Base-by-base conservation (phyloP, 2,329 filamentous ascomycete genomes). In the Myriangium duriaei region DNA sequence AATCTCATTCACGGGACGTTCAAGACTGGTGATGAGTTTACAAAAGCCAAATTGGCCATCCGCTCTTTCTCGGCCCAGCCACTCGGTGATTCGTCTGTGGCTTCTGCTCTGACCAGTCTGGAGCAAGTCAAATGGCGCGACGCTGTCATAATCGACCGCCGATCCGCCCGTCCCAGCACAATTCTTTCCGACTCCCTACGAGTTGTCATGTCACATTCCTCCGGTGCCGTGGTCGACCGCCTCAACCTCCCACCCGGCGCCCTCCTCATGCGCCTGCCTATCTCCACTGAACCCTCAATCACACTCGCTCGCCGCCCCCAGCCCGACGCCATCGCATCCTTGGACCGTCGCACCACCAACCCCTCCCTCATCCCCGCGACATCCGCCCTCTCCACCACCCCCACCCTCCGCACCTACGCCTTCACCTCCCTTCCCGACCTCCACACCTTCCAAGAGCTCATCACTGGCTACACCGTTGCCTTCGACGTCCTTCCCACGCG, bases 161-260 rank as follows among this genome's bases (percentile, higher is more conserved):
- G 28, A 13, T 32, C 36, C 5, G 11, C 36, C 29, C 11, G 18
- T 13, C 13, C 34, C 9, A 21, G 29, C 17, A 21, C 36, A 10
- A 28, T 92, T 17, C 68, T 87, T 37, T 83, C 84, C 0, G 80
- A 91, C 50, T 73, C 72, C 48, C 62, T 94, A 44, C 74, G 85
- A 17, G 68, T 92, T 12, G 71, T 92, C 37, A 68, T 83, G 19
- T 77, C 85, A 41, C 83, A 81, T 46, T 74, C 80, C 43, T 76
- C 79, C 47, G 83, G 85, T 34, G 83, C 78, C 30, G 65, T 92
- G 11, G 84, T 82, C 2, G 87, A 95, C 59, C 74, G 86, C 26
- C 68, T 94, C 52, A 93, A 93, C 48, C 68, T 92, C 38, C 66
- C 69, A 11, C 54, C 60, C 34, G 65, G 65, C 30, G 64, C 68